Percentiles rank a stretch among this genome's conserved stretches.
Evolutionary conservation across 169 alveolate species (phyloP).

Genomic region (Plasmodium malariae): DNA sequence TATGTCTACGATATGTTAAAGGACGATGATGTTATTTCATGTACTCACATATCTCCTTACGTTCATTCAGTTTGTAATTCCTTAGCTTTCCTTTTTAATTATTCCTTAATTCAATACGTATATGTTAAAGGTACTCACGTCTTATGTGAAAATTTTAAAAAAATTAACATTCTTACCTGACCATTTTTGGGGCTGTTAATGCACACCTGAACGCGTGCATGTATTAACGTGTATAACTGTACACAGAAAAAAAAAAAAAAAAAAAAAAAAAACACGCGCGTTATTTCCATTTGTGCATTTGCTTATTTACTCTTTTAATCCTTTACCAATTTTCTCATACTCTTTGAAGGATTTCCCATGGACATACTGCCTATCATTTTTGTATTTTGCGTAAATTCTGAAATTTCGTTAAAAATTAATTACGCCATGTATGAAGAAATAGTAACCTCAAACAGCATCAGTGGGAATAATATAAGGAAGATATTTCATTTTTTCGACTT

Average conservation of each 20-base stretch:
- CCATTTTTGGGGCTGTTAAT: too few species aligned
- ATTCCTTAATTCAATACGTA: constrained; percentile 27
- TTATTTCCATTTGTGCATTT: background rate
- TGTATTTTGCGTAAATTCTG: constrained; percentile 55
- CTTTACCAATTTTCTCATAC: background rate
- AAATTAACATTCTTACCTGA: too few species aligned
- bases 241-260: background rate
- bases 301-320: background rate
- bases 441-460: background rate
- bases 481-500: constrained; percentile 46
- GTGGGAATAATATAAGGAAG: background rate
- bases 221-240: too few species aligned
- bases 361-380: constrained; percentile 47
- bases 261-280: too few species aligned
- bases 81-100: constrained; percentile 41
- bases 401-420: constrained; percentile 36
- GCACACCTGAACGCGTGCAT: too few species aligned
- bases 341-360: constrained; percentile 42
- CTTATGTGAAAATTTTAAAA: too few species aligned
- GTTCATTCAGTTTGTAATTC: constrained; percentile 14
- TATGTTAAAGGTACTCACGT: constrained; percentile 31
- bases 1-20: constrained; percentile 47
- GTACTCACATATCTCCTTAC: constrained; percentile 37
- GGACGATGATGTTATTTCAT: constrained; percentile 43
- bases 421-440: constrained; percentile 49